Evolutionary conservation across 148 eudicot species (phyloP), one percentile per base, ranked within the genome.

Genomic region (Vaccinium corymbosum): DNA sequence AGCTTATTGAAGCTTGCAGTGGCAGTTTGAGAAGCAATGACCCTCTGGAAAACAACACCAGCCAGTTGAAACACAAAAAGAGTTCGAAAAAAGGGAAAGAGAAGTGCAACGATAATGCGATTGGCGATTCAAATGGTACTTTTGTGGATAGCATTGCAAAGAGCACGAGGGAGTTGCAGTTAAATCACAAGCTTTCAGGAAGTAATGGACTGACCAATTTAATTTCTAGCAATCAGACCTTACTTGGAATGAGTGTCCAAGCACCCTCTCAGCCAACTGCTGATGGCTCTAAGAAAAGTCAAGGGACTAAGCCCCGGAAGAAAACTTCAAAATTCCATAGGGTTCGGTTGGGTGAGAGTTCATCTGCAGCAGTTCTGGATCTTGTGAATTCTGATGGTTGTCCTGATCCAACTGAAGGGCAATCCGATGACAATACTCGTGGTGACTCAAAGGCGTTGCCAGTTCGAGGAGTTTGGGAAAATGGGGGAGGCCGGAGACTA

Each of bases 241-340:
- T 86, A 38, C 3, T 53, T 16, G 82, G 27, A 53, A 27, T 52
- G 55, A 52, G 25, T 80, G 79, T 73, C 51, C 82, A 87, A 80
- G 68, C 72, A 72, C 85, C 86, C n/a, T 53, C 76, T 14, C 29
- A 53, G 64, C 4, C 85, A 25, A 84, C 49, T 50, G 85, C 38
- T 16, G 84, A 75, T 79, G 88, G 79, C 66, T 46, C 81, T 51
- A 83, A 62, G 73, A 85, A 68, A 32, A 83, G 27, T 72, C 75
- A 81, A 19, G 90, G 84, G 62, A 85, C 84, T 32, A 85, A 92
- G 85, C 90, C 86, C 22, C 81, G 82, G 86, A 95, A 93, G 90
- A 95, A 92, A 87, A 92, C 94, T 12, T 90, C 97, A 19, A 95
- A 95, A 86, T 95, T 95, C 79, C 93, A 86, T 80, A 89, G 97